Evolutionary conservation across 257 asterid genomes (phyloP).

Genomic region (Solanum dulcamara): DNA sequence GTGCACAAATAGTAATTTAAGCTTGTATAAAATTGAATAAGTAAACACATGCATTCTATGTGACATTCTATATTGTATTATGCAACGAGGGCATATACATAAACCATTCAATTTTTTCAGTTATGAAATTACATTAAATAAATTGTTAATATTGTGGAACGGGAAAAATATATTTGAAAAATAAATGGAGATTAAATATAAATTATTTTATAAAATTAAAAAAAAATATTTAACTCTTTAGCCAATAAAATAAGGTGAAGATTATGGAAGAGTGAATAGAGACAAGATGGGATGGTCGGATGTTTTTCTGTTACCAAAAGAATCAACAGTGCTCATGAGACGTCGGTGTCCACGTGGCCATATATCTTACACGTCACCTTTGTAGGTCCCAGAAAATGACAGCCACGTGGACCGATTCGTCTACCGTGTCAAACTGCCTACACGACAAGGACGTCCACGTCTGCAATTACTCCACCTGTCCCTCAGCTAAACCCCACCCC

Average conservation of each 20-base stretch:
- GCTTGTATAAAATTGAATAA: no score
- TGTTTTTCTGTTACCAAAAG: constrained; percentile 24
- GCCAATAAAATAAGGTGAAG: not conserved
- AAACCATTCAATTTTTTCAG: no score
- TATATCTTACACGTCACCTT: constrained; percentile 2
- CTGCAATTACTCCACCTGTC: not conserved
- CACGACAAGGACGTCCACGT: constrained; percentile 8
- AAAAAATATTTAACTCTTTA: no score
- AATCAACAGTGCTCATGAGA: constrained; percentile 3
- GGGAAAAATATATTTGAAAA: no score
- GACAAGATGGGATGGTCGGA: constrained; percentile 4
- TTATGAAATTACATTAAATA: no score
- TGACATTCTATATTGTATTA: no score
- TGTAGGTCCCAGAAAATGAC: constrained; percentile 23
- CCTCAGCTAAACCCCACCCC: not conserved
- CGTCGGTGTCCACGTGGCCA: constrained; percentile 25
- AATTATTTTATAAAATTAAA: no score
- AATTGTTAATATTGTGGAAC: no score
- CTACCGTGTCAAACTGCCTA: not conserved
- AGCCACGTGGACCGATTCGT: constrained; percentile 26
- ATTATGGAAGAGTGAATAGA: not conserved
- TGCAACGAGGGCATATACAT: no score
- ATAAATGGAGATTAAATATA: no score
- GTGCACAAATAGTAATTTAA: no score
- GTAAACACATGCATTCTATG: no score